Evolutionary conservation across 306 rosid species (phyloP).

Genomic region (Rosa chinensis): DNA sequence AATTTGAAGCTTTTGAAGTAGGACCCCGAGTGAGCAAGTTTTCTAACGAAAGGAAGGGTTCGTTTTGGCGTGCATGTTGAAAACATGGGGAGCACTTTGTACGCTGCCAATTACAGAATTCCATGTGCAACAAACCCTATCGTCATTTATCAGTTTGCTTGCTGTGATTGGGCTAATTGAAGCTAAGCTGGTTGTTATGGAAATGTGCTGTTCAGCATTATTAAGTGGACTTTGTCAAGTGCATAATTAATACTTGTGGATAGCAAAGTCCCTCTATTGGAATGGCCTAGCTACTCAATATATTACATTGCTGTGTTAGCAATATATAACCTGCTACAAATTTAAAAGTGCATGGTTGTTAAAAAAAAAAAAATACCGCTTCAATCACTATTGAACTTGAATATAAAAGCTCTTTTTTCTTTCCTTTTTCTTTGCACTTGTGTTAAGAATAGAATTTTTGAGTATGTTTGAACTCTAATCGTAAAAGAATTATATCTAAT

Average conservation of each 20-base stretch:
- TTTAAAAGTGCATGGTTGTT: no score
- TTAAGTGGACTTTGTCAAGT: not conserved
- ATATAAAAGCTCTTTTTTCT: no score
- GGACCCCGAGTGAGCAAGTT: constrained; percentile 8
- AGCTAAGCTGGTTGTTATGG: not conserved
- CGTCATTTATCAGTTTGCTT: not conserved
- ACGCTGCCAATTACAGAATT: not conserved
- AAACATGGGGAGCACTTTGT: constrained; percentile 22
- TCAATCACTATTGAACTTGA: no score
- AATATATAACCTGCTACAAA: no score
- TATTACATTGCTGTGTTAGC: no score
- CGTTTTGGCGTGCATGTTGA: not conserved
- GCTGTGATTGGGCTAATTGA: not conserved
- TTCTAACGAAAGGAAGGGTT: not conserved
- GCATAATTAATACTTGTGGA: not conserved
- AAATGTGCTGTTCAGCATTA: not conserved
- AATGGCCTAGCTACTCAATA: not conserved
- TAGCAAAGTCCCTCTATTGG: not conserved
- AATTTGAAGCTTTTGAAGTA: not conserved
- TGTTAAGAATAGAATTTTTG: no score
- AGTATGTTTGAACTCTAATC: no score
- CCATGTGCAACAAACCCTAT: not conserved
- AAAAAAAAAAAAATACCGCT: no score
- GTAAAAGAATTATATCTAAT: no score
- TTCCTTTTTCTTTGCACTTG: no score